These are phyloP conservation scores for Galeopsis tetrahit DNA, from an alignment of 257 asterid genomes.

Conservation along the genomic window DNA sequence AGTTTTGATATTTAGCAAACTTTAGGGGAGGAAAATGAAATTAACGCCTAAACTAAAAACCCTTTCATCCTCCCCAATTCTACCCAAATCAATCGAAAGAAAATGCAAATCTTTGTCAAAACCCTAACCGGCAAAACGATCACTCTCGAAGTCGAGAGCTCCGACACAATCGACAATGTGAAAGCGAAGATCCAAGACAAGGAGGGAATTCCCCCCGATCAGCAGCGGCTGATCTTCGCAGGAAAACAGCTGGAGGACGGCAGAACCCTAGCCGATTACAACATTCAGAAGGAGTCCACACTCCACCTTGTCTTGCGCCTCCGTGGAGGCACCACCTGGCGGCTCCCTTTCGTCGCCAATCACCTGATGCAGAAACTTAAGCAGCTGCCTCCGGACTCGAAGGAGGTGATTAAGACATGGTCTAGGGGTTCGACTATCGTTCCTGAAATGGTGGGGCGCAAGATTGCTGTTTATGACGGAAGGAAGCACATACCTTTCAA, in stretches of 20 bases:
- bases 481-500: slow-evolving; percentile 52
- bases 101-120: slow-evolving; percentile 49
- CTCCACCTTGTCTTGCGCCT: slow-evolving; percentile 45
- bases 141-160: slow-evolving; percentile 45
- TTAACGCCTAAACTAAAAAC: neutral
- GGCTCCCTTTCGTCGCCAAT: slow-evolving; percentile 63
- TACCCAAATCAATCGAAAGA: neutral
- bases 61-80: neutral
- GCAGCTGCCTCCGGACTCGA: slow-evolving; percentile 34
- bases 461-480: slow-evolving; percentile 60
- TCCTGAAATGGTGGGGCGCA: slow-evolving; percentile 65
- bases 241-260: slow-evolving; percentile 42
- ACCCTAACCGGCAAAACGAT: slow-evolving; percentile 50
- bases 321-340: slow-evolving; percentile 50
- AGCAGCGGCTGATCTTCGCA: slow-evolving; percentile 44
- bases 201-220: slow-evolving; percentile 42
- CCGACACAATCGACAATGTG: slow-evolving; percentile 40
- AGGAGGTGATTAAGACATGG: slow-evolving; percentile 62
- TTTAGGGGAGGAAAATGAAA: neutral
- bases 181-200: slow-evolving; percentile 43
- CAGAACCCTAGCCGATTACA: slow-evolving; percentile 43
- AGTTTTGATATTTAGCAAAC: neutral
- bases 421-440: slow-evolving; percentile 57
- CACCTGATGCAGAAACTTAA: slow-evolving; percentile 50
- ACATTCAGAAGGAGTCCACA: slow-evolving; percentile 42